Base-by-base conservation (phyloP, 2,329 filamentous ascomycete species). In the Capronia epimyces region DNA sequence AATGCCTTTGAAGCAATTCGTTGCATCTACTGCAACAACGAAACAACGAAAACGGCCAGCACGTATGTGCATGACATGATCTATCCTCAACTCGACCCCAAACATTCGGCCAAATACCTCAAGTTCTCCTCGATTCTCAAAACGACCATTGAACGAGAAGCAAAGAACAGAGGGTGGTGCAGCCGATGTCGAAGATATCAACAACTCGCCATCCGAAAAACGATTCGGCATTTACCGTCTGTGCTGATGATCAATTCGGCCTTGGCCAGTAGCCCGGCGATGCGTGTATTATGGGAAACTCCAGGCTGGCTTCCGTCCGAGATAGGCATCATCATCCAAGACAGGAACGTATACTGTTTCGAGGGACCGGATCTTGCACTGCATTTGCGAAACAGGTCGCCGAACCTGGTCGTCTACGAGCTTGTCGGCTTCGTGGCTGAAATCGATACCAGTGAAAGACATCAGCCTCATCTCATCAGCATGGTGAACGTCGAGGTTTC, bases 291-390 rank as follows among this genome's bases (percentile, higher is more conserved):
- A 13, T 98, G 94, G 94, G 82, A 87, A 1, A 88, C 83, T 10
- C 88, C 88, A 0, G 88, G 87, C 13, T 98, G 91, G 84, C 75
- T 98, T 10, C 93, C 93, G 0, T 86, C 93, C 64, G 89, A 97
- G 66, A 90, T 98, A 62, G 93, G 93, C 31, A 81, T 98, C 63
- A 87, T 95, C 50, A 81, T 95, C 50, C 87, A 94, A 53, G 82
- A 87, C 62, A 89, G 88, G n/a, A 87, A 95, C 64, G 87, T 97
- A 64, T 90, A 88, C 68, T 96, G 90, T 68, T 97, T 89, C 58
- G 90, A 98, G 68, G 91, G 93, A 1, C 85, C 95, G 46, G 90
- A 97, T 62, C 70, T 98, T 58, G 85, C 84, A 64, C 71, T 87
- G 42, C 87, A 93, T 61, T 71, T 94, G 18, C 84, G 91, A 63